Base-by-base conservation (phyloP, 2,329 filamentous ascomycete genomes). In the Pseudogymnoascus sp. region DNA sequence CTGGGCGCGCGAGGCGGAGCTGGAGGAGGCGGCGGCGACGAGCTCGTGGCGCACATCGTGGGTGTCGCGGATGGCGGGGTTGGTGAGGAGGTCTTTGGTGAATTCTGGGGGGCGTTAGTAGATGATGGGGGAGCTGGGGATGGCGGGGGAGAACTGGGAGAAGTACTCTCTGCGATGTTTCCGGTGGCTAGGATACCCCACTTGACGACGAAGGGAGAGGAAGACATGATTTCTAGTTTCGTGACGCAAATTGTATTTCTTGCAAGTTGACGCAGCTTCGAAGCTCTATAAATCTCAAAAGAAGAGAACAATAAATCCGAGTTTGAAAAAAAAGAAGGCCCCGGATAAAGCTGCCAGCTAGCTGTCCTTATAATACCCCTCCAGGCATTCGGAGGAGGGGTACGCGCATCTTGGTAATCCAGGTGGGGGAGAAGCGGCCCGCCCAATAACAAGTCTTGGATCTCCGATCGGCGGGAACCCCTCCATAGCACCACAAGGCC, bases 21-120 rank as follows among this genome's bases (percentile, higher is more conserved):
- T 82, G 0, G 86, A 89, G 1, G 86, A 88, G 14, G 86, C 86
- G 1, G 84, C 87, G 7, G 86, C 87, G 8, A 82, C 79, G 50
- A 90, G 79, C 50, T 78, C 79, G 74, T 90, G 88, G 62, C 80
- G 77, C 69, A 90, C 75, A 67, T 89, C 84, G 36, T 76, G 77
- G 62, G 86, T 84, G 37, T 79, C 78, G 63, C 88, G 84, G 37
- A 80, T 82, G 18, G 78, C 75, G 18, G 87, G 84, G 71, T 88
- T 84, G 63, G 81, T 78, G 64, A 87, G 81, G 56, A 90, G 79
- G 69, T 90, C 88, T 71, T 82, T 83, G 56, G 84, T 80, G 74
- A 88, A 85, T 21, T 73, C 82, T 81, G 62, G 21, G 62, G 11
- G 37, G 31, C 31, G 53, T 61, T 67, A 64, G 56, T 16, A 21